A percentile compares a stretch with the other conserved stretches of the same genome.
phyloP scores from a whole-genome alignment of 768 basidiomycete species.

The Leccinum rimulosum region DNA sequence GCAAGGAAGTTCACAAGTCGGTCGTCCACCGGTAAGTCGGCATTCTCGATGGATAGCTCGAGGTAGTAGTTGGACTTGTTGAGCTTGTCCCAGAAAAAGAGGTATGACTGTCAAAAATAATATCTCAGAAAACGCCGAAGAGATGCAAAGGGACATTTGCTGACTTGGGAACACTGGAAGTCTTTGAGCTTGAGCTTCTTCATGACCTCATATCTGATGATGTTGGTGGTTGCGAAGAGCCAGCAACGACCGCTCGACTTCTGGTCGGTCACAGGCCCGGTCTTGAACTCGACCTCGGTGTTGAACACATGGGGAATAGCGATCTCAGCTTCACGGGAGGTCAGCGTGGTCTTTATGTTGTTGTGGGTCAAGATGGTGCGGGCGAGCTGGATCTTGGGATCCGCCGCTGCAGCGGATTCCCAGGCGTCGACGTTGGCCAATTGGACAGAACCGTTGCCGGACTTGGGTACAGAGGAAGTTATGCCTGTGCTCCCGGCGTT shows the following conservation, averaged over 20 bases:
- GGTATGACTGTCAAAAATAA: constrained; percentile 56
- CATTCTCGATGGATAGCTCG: constrained; percentile 80
- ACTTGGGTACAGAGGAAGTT: constrained; percentile 29
- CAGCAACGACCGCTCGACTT: constrained; percentile 90
- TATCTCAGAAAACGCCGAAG: constrained; percentile 5
- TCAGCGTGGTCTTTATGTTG: constrained; percentile 60
- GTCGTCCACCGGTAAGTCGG: constrained; percentile 76
- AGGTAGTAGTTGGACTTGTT: constrained; percentile 90
- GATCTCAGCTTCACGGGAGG: constrained; percentile 59
- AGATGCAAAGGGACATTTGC: constrained; percentile 9
- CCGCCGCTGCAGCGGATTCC: constrained; percentile 54
- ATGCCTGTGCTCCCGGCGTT: not conserved
- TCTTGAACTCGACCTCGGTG: constrained; percentile 73
- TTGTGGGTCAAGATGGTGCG: constrained; percentile 72
- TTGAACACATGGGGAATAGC: constrained; percentile 82
- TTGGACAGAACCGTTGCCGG: constrained; percentile 61
- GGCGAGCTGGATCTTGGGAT: constrained; percentile 69
- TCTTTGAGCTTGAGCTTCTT: constrained; percentile 82
- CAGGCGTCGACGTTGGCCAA: constrained; percentile 59
- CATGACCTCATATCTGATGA: constrained; percentile 80
- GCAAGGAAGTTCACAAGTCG: constrained; percentile 79
- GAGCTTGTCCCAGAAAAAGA: constrained; percentile 97
- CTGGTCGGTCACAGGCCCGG: constrained; percentile 83
- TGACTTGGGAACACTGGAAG: constrained; percentile 87
- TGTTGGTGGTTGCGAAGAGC: constrained; percentile 91